Conservation (phyloP, 2,329 filamentous ascomycete genomes). For the Zymoseptoria ardabiliae region DNA sequence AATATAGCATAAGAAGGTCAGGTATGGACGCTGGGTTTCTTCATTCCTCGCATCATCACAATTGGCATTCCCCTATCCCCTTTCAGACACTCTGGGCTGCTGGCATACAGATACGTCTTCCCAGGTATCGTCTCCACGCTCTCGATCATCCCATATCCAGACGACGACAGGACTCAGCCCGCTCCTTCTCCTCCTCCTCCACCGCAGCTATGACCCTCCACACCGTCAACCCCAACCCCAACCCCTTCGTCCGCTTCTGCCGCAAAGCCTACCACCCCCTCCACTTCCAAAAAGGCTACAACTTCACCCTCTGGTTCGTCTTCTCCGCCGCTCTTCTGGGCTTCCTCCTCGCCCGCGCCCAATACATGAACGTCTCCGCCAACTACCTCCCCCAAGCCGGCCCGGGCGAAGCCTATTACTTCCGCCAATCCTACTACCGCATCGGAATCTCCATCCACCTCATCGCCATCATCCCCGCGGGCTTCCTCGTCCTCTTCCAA, state of each 20-base stretch:
- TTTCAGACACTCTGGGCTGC: too few species aligned
- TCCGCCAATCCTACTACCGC: slow-evolving; percentile 27
- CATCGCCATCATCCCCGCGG: slow-evolving; percentile 32
- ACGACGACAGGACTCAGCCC: too few species aligned
- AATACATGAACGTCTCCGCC: slow-evolving; percentile 42
- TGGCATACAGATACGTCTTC: too few species aligned
- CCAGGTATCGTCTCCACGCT: too few species aligned
- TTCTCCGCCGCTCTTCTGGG: slow-evolving; percentile 31
- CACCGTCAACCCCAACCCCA: slow-evolving; percentile 13
- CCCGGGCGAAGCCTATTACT: slow-evolving; percentile 42
- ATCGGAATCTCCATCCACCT: slow-evolving; percentile 41
- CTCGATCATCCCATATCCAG: too few species aligned
- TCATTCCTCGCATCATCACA: too few species aligned
- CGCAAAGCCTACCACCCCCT: slow-evolving; percentile 37
- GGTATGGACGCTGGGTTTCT: too few species aligned
- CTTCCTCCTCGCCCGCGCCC: slow-evolving; percentile 44
- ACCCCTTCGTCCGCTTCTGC: slow-evolving; percentile 10
- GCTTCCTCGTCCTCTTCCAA: slow-evolving; percentile 35
- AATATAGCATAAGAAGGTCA: too few species aligned
- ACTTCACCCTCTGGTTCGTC: slow-evolving; percentile 45
- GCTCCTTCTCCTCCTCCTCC: neutral
- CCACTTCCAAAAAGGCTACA: slow-evolving; percentile 52
- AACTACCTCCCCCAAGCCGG: slow-evolving; percentile 23
- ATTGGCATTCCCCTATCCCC: too few species aligned
- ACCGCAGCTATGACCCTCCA: slow-evolving; percentile 9